A percentile compares a stretch with the other conserved stretches of the same genome.
These are phyloP conservation scores for Claviceps paspali DNA, from an alignment of 2,329 filamentous ascomycete genomes.

Conservation along the genomic window DNA sequence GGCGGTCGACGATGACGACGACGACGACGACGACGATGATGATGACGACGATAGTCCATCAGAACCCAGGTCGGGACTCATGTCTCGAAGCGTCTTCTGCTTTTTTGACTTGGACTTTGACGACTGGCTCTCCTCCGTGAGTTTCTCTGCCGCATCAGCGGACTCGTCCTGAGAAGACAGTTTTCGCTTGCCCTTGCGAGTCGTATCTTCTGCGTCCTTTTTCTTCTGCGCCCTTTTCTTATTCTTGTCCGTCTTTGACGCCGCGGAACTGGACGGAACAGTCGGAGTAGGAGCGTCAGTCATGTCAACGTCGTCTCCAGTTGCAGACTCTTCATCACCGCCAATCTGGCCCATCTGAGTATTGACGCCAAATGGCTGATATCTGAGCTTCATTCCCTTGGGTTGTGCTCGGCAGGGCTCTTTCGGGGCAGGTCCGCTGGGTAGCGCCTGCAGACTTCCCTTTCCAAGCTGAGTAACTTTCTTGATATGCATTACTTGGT, in stretches of 20 bases:
- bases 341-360: constrained; percentile 23
- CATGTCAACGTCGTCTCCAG: constrained; percentile 31
- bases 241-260: constrained; percentile 12
- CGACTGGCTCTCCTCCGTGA: constrained; percentile 18
- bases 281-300: constrained; percentile 19
- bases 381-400: constrained; percentile 50
- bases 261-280: constrained; percentile 7
- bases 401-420: constrained; percentile 48
- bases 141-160: constrained; percentile 18
- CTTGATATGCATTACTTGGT: constrained; percentile 49
- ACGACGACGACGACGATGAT: constrained; percentile 8
- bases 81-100: constrained; percentile 19
- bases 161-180: constrained; percentile 24
- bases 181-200: constrained; percentile 23
- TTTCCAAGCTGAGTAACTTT: constrained; percentile 43
- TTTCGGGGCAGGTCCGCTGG: constrained; percentile 28
- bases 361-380: constrained; percentile 46
- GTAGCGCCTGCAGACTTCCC: constrained; percentile 10
- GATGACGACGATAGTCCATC: constrained; percentile 11
- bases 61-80: constrained; percentile 21
- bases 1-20: constrained; percentile 6
- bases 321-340: constrained; percentile 23
- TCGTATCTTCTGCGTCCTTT: constrained; percentile 7
- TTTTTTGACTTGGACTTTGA: constrained; percentile 27
- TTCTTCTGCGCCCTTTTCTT: constrained; percentile 9